A percentile compares a stretch with the other conserved stretches of the same genome.
Conservation (phyloP, 345 rosid genomes). For the Salix dunnii region DNA sequence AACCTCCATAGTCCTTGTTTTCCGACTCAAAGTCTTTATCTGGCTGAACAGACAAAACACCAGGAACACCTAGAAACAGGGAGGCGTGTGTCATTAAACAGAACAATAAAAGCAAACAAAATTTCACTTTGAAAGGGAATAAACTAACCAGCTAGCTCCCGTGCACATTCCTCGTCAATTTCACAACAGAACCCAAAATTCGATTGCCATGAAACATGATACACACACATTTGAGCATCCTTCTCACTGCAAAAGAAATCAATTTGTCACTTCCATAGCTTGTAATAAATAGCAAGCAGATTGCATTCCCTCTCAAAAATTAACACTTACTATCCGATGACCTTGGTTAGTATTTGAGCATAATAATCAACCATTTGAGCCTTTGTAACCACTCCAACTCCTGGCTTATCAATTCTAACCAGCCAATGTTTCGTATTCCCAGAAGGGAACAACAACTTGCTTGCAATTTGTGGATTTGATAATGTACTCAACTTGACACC, state of each 20-base stretch:
- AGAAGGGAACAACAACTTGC: conserved; percentile 48
- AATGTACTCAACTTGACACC: conserved; percentile 8
- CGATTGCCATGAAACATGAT: conserved; percentile 81
- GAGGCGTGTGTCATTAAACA: conserved; percentile 11
- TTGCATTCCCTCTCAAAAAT: background rate
- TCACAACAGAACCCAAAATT: conserved; percentile 79
- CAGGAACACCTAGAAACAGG: conserved; percentile 65
- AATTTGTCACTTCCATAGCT: background rate
- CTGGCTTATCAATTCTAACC: conserved; percentile 67
- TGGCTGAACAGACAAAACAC: conserved; percentile 69
- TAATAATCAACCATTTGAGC: conserved; percentile 93
- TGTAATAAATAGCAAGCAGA: background rate
- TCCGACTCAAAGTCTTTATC: conserved; percentile 61
- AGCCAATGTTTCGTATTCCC: conserved; percentile 69
- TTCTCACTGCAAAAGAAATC: conserved; percentile 48
- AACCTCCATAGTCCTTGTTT: conserved; percentile 76
- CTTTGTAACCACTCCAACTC: conserved; percentile 72
- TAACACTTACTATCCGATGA: conserved; percentile 65
- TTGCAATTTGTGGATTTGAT: conserved; percentile 20
- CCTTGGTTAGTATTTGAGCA: conserved; percentile 62
- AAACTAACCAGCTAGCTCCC: conserved; percentile 64
- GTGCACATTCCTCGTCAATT: conserved; percentile 67
- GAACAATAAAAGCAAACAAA: conserved; percentile 10
- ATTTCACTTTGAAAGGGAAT: conserved; percentile 6
- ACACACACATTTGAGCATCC: conserved; percentile 92